Evolutionary conservation across 345 rosid species (phyloP).

Genomic region (Citrus mangshanensis): DNA sequence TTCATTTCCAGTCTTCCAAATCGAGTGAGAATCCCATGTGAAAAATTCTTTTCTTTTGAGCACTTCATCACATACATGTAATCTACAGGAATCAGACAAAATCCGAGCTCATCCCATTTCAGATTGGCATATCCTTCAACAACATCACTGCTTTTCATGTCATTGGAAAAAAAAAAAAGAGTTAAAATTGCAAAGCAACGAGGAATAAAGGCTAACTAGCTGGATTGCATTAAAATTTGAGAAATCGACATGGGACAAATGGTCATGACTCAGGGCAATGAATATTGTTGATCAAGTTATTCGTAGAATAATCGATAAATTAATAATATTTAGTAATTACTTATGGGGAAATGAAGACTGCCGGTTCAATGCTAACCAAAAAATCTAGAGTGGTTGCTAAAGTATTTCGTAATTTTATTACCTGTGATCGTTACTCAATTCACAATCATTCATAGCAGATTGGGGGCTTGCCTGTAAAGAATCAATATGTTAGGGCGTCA

Average conservation of each 20-base stretch:
- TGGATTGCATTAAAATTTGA: too few relatives aligned
- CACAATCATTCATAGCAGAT: neutral
- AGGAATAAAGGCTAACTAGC: neutral
- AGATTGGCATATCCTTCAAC: neutral
- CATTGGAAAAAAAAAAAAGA: neutral
- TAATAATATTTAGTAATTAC: too few relatives aligned
- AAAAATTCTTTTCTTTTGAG: conserved; percentile 28
- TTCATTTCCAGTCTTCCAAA: conserved; percentile 43
- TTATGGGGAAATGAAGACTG: too few relatives aligned
- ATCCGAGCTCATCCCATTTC: conserved; percentile 41
- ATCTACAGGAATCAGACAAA: conserved; percentile 25
- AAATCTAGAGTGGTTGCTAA: too few relatives aligned
- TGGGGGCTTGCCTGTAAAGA: too few relatives aligned
- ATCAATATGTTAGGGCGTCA: too few relatives aligned
- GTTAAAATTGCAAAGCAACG: neutral
- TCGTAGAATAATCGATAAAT: too few relatives aligned
- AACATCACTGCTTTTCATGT: neutral
- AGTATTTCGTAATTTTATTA: neutral
- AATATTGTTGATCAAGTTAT: neutral
- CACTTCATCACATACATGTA: conserved; percentile 36
- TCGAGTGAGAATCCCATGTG: conserved; percentile 28
- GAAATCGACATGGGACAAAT: too few relatives aligned
- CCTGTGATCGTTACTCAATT: neutral
- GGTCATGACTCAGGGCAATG: neutral
- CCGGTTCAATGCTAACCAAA: too few relatives aligned